These are phyloP conservation scores for Penicillium canescens DNA, from an alignment of 495 filamentous ascomycete species.

Conservation along the genomic window DNA sequence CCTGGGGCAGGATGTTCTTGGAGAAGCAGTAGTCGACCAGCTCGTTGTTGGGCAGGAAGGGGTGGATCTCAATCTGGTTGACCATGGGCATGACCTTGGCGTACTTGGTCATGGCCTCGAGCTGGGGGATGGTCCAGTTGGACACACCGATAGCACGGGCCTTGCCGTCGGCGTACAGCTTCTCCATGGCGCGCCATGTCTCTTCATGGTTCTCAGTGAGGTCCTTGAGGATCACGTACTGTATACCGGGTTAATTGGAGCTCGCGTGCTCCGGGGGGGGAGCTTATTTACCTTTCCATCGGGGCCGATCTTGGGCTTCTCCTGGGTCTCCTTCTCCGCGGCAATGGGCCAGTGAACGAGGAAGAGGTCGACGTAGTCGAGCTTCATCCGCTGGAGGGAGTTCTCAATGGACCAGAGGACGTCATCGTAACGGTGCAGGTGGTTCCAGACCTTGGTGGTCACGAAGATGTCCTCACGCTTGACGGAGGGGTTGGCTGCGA, in stretches of 20 bases:
- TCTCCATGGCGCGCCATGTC: constrained; percentile 81
- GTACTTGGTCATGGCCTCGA: constrained; percentile 67
- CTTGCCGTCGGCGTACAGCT: constrained; percentile 67
- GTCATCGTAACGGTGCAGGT: constrained; percentile 67
- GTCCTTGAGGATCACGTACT: constrained; percentile 59
- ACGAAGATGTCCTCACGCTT: constrained; percentile 77
- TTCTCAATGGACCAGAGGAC: constrained; percentile 62
- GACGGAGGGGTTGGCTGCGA: constrained; percentile 59
- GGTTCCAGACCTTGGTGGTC: constrained; percentile 73
- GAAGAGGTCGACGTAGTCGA: constrained; percentile 87
- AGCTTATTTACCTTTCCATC: constrained; percentile 61
- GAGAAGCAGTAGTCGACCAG: constrained; percentile 69
- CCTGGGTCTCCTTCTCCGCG: constrained; percentile 57
- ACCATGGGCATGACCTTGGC: constrained; percentile 67
- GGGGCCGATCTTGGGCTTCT: constrained; percentile 63
- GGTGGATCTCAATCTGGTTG: constrained; percentile 93
- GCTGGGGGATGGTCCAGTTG: constrained; percentile 72
- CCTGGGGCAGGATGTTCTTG: constrained; percentile 69
- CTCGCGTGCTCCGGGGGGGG: constrained; percentile 41
- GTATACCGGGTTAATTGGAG: constrained; percentile 30
- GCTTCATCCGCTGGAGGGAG: constrained; percentile 71
- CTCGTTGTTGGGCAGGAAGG: constrained; percentile 79
- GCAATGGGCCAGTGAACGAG: constrained; percentile 82
- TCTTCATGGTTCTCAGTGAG: constrained; percentile 64
- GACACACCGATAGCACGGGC: constrained; percentile 83